Evolutionary conservation across 179 eudicot genomes (phyloP).

Genomic region (Vitellaria paradoxa): DNA sequence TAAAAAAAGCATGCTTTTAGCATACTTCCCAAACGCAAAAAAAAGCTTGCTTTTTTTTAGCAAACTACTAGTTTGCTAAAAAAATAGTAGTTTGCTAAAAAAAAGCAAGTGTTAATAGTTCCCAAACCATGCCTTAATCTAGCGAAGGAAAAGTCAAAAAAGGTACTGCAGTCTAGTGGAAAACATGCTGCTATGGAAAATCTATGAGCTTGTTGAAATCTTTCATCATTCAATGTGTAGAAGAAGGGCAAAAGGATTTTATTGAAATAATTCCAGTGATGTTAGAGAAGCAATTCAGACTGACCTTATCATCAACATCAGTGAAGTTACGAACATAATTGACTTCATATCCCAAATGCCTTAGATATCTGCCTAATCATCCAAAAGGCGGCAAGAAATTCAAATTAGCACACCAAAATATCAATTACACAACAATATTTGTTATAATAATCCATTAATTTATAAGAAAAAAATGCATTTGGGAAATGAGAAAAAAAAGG

Average conservation of each 20-base stretch:
- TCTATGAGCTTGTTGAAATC: not conserved
- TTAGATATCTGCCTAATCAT: constrained; percentile 74
- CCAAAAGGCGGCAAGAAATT: constrained; percentile 16
- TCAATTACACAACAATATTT: not conserved
- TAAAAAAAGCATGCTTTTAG: too few species aligned
- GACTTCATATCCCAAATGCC: constrained; percentile 77
- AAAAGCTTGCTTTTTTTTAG: too few species aligned
- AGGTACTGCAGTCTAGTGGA: too few species aligned
- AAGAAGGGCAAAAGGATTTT: not conserved
- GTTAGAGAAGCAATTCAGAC: constrained; percentile 15
- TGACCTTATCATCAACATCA: constrained; percentile 96
- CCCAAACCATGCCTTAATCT: too few species aligned
- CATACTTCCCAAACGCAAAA: too few species aligned
- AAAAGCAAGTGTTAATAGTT: too few species aligned
- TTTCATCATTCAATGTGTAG: not conserved
- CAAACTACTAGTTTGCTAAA: too few species aligned
- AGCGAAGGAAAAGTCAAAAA: too few species aligned
- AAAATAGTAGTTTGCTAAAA: too few species aligned
- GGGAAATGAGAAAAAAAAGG: not conserved
- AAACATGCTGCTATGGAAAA: not conserved
- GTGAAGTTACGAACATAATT: constrained; percentile 94
- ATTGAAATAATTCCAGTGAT: not conserved
- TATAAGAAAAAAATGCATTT: not conserved
- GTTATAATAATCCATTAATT: not conserved
- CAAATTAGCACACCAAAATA: constrained; percentile 18